Evolutionary conservation across 306 rosid genomes (phyloP).

Genomic region (Vigna unguiculata): DNA sequence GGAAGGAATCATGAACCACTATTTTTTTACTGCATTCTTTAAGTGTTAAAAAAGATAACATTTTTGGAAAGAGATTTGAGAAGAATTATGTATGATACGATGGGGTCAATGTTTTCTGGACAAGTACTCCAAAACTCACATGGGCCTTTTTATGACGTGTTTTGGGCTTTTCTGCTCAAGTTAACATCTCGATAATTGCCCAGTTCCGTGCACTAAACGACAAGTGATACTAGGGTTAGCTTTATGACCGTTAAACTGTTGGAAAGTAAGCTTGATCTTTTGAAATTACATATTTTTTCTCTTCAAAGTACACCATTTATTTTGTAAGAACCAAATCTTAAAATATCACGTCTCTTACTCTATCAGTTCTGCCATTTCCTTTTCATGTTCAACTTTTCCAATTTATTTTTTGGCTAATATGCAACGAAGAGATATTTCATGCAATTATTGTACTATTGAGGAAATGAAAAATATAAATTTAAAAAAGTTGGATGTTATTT

Average conservation of each 20-base stretch:
- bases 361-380: background rate
- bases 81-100: background rate
- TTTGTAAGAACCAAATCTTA: background rate
- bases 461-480: no score
- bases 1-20: background rate
- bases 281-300: background rate
- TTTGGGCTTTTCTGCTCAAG: slow-evolving; percentile 29
- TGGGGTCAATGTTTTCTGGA: background rate
- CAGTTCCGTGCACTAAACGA: slow-evolving; percentile 5
- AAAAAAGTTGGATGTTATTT: no score
- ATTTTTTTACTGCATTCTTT: background rate
- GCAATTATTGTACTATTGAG: background rate
- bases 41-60: background rate
- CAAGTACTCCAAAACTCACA: background rate
- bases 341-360: background rate
- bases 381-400: background rate
- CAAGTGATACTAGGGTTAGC: background rate
- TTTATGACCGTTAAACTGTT: slow-evolving; percentile 8
- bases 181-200: no score
- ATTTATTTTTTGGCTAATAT: background rate
- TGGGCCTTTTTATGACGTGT: slow-evolving; percentile 2
- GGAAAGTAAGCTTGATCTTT: background rate
- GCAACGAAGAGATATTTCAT: background rate
- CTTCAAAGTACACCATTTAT: background rate
- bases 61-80: background rate